Evolutionary conservation across 1,284 basidiomycete species (phyloP).

Genomic region (Cerioporus squamosus): DNA sequence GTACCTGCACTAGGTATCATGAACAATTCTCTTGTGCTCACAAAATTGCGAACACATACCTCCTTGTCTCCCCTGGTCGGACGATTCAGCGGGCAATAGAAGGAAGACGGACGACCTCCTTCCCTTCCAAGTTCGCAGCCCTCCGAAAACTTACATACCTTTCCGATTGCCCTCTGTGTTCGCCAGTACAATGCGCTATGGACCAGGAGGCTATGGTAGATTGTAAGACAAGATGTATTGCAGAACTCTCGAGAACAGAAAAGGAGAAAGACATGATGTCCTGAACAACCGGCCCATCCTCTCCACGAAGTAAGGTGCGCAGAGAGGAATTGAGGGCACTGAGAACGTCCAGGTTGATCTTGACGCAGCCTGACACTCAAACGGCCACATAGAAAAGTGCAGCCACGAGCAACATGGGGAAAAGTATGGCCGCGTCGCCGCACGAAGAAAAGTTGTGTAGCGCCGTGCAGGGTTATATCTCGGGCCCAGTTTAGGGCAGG

Average conservation of each 20-base stretch:
- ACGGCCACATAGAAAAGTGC: slow-evolving; percentile 67
- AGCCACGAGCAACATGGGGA: slow-evolving; percentile 88
- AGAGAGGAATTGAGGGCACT: slow-evolving; percentile 65
- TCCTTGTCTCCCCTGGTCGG: too few species aligned
- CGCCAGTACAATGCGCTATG: too few species aligned
- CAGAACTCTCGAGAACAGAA: slow-evolving; percentile 20
- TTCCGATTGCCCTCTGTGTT: too few species aligned
- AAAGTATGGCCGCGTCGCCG: slow-evolving; percentile 76
- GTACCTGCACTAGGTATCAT: too few species aligned
- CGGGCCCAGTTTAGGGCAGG: slow-evolving; percentile 36
- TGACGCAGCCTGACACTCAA: slow-evolving; percentile 86
- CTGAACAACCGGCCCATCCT: slow-evolving; percentile 81
- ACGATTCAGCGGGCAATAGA: too few species aligned
- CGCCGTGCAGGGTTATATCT: slow-evolving; percentile 7
- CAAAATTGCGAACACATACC: too few species aligned
- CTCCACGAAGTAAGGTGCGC: slow-evolving; percentile 38
- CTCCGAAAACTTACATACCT: too few species aligned
- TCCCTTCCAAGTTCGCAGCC: too few species aligned
- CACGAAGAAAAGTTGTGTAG: slow-evolving; percentile 50
- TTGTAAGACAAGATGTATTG: background rate
- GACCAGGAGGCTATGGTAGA: too few species aligned
- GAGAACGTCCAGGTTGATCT: slow-evolving; percentile 73
- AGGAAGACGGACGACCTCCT: too few species aligned
- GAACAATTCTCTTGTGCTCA: too few species aligned
- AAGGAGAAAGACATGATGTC: slow-evolving; percentile 53